These are phyloP conservation scores for Arthrobotrys sphaeroides DNA, from an alignment of 2,329 filamentous ascomycete species.

Conservation along the genomic window DNA sequence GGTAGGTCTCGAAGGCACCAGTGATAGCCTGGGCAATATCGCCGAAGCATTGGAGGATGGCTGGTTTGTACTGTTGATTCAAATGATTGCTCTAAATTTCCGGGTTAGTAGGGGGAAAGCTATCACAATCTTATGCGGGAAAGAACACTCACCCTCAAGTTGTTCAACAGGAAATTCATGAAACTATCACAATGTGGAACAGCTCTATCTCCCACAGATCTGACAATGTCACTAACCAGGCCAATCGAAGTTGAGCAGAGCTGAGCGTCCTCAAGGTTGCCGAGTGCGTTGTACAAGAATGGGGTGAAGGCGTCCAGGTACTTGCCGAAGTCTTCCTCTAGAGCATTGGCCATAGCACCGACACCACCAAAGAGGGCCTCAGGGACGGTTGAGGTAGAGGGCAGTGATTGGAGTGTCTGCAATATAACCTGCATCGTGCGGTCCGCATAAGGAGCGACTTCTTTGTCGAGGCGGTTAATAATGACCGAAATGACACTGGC, in stretches of 20 bases:
- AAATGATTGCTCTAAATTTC: slow-evolving; percentile 76
- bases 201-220: slow-evolving; percentile 86
- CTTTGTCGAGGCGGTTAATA: slow-evolving; percentile 87
- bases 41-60: slow-evolving; percentile 96
- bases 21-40: slow-evolving; percentile 96
- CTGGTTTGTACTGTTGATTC: slow-evolving; percentile 96
- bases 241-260: slow-evolving; percentile 98
- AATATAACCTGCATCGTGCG: slow-evolving; percentile 91
- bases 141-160: slow-evolving; percentile 74
- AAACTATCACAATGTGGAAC: slow-evolving; percentile 96
- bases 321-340: slow-evolving; percentile 92
- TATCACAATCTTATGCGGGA: not conserved
- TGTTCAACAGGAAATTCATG: slow-evolving; percentile 97
- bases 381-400: slow-evolving; percentile 89
- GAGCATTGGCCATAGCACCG: slow-evolving; percentile 86
- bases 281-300: slow-evolving; percentile 91
- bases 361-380: slow-evolving; percentile 93
- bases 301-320: slow-evolving; percentile 97
- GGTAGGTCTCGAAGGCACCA: slow-evolving; percentile 89
- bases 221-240: slow-evolving; percentile 93
- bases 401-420: slow-evolving; percentile 78
- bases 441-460: slow-evolving; percentile 88
- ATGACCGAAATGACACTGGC: slow-evolving; percentile 91
- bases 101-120: slow-evolving; percentile 59
- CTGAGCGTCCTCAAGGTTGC: slow-evolving; percentile 92